Conservation (phyloP, 192 early-diverging fungal genomes). For the Paraglomus brasilianum region DNA sequence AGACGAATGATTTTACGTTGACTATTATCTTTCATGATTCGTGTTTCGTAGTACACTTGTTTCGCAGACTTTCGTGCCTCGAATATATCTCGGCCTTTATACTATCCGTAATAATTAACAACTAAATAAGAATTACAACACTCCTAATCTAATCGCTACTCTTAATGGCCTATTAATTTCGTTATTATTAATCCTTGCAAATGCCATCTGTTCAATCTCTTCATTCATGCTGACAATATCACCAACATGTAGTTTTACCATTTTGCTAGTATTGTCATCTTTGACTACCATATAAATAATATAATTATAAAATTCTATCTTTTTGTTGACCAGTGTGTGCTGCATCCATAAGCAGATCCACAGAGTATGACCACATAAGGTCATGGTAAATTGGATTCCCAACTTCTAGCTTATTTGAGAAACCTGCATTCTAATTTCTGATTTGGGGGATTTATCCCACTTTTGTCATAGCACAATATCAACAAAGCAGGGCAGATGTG, state of each 20-base stretch:
- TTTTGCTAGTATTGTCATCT: background rate
- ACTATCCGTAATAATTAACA: no score
- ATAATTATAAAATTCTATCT: constrained; percentile 8
- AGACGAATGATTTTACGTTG: no score
- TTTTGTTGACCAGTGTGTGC: background rate
- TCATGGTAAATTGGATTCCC: background rate
- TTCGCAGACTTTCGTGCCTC: no score
- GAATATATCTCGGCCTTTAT: no score
- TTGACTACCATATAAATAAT: constrained; percentile 11
- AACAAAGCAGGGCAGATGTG: background rate
- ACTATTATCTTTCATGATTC: no score
- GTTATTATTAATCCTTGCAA: background rate
- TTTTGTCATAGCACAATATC: background rate
- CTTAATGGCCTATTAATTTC: no score
- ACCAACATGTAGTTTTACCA: constrained; percentile 5
- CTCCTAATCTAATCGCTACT: no score
- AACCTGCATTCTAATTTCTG: no score
- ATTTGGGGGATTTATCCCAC: no score
- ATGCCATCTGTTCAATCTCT: background rate
- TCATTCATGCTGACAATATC: background rate
- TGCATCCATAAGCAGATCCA: background rate
- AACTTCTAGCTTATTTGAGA: constrained; percentile 16
- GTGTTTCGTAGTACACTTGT: no score
- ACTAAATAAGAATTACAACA: no score
- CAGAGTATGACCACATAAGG: background rate